Conservation (phyloP, 225 moss, liverwort and hornwort genomes). For the Bryoerythrophyllum caledonicum region DNA sequence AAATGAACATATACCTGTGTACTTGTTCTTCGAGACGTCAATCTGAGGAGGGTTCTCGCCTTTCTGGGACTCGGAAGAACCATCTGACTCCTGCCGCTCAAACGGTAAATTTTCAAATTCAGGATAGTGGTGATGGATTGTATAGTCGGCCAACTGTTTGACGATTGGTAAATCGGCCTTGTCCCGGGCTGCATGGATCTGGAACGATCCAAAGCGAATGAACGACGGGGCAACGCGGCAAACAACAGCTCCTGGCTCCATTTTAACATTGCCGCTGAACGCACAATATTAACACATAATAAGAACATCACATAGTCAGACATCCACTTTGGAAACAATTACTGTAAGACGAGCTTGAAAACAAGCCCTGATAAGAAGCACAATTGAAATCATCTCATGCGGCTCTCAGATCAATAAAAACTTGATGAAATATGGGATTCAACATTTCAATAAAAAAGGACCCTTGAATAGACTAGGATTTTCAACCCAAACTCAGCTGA, state of each 20-base stretch:
- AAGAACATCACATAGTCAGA: neutral
- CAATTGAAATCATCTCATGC: slow-evolving; percentile 20
- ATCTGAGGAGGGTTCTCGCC: slow-evolving; percentile 57
- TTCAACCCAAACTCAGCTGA: neutral
- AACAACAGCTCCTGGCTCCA: slow-evolving; percentile 97
- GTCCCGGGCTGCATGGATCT: slow-evolving; percentile 93
- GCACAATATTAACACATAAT: slow-evolving; percentile 25
- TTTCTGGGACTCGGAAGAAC: slow-evolving; percentile 47
- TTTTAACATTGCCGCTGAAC: slow-evolving; percentile 89
- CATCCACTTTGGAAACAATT: neutral
- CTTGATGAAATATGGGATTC: slow-evolving; percentile 4
- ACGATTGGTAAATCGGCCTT: slow-evolving; percentile 79
- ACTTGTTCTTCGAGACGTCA: slow-evolving; percentile 78
- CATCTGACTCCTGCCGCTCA: slow-evolving; percentile 69
- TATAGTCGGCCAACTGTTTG: slow-evolving; percentile 78
- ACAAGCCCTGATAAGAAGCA: neutral
- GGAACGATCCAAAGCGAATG: slow-evolving; percentile 91
- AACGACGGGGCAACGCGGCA: slow-evolving; percentile 93
- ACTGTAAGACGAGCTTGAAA: neutral
- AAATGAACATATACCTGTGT: slow-evolving; percentile 55
- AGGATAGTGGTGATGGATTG: slow-evolving; percentile 80
- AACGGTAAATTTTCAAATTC: slow-evolving; percentile 68
- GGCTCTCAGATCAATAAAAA: slow-evolving; percentile 21
- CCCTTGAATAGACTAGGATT: neutral
- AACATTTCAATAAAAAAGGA: neutral